These are phyloP conservation scores for Aspergillus versicolor DNA, from an alignment of 2,329 filamentous ascomycete species.

Conservation along the genomic window DNA sequence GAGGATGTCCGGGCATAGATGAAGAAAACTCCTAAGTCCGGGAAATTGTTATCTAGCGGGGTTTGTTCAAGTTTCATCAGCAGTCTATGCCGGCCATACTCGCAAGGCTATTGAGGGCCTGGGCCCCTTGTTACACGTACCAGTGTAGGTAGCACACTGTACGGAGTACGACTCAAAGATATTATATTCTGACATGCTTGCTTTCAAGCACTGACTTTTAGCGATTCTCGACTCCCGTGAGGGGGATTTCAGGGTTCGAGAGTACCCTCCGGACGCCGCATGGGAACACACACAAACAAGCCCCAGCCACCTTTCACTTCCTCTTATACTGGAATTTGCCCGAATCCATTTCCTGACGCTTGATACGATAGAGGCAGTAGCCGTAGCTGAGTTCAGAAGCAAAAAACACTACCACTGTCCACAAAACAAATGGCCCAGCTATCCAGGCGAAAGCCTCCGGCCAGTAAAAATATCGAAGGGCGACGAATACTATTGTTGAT, in stretches of 20 bases:
- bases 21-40: not conserved
- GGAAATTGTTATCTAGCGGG: not conserved
- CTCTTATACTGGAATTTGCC: not conserved
- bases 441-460: constrained; percentile 13
- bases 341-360: not conserved
- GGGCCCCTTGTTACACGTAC: not conserved
- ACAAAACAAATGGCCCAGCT: constrained; percentile 12
- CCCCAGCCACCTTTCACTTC: not conserved
- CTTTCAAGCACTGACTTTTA: not conserved
- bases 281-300: not conserved
- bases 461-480: constrained; percentile 14
- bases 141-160: not conserved
- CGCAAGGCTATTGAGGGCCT: not conserved
- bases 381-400: constrained; percentile 12
- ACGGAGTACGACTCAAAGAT: not conserved
- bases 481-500: constrained; percentile 10
- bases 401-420: constrained; percentile 11
- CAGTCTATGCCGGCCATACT: not conserved
- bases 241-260: not conserved
- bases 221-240: not conserved
- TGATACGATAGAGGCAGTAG: constrained; percentile 9
- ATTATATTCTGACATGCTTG: not conserved
- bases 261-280: not conserved
- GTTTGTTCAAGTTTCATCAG: not conserved
- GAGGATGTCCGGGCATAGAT: not conserved